Base-by-base conservation (phyloP, 352 stramenopile species). In the Aphanomyces stellatus region DNA sequence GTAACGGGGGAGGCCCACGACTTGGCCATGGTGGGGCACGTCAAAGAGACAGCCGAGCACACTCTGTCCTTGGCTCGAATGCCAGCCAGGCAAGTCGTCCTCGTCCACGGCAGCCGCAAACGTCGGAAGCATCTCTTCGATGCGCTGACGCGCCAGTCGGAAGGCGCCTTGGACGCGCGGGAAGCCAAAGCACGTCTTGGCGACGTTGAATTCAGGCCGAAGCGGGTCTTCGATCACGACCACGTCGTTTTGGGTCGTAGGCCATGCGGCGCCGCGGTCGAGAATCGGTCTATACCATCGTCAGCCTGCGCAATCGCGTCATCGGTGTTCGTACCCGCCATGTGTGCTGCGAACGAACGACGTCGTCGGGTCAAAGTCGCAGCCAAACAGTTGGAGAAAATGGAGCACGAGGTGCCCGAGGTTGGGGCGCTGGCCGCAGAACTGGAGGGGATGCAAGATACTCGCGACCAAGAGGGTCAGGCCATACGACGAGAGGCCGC, bases 201-300 rank as follows among this genome's bases (percentile, higher is more conserved):
- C 51, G n/a, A 35, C 51, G 51, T 60, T 60, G 25, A 41, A 15
- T 15, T 60, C 51, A 15, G 51, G 51, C 33, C 51, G 27, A 17
- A 60, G 31, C 51, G 51, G 51, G n/a, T 60, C 51, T 43, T 60
- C 25, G 27, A 60, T n/a, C 13, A 60, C 51, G 6, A 60, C 17
- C 1, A 33, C 51, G 6, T 30, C 31, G 15, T 51, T 22, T 8
- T 8, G n/a, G n/a, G n/a, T n/a, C n/a, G n/a, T n/a, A n/a, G n/a
- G n/a, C n/a, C n/a, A n/a, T n/a, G n/a, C n/a, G n/a, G n/a, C n/a
- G n/a, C n/a, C n/a, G n/a, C n/a, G n/a, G n/a, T n/a, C n/a, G n/a
- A n/a, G n/a, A n/a, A n/a, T n/a, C n/a, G n/a, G n/a, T n/a, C n/a
- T n/a, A n/a, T n/a, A n/a, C n/a, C n/a, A n/a, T n/a, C n/a, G n/a